A percentile compares a stretch with the other conserved stretches of the same genome.
These are phyloP conservation scores for Clohesyomyces aquaticus DNA, from an alignment of 495 filamentous ascomycete species.

Conservation along the genomic window DNA sequence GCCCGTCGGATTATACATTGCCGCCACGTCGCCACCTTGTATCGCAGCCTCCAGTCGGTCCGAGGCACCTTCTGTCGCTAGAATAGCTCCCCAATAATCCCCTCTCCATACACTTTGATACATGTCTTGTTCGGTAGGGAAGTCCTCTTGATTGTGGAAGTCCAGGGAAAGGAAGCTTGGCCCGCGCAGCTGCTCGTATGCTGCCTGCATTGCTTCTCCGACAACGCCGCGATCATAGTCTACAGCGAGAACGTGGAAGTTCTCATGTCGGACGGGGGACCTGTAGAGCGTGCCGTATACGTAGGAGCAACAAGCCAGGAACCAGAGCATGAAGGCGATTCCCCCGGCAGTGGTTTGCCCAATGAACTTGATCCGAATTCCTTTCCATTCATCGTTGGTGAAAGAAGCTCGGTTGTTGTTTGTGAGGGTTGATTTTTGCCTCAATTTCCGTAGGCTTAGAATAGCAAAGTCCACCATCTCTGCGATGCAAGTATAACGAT, in stretches of 20 bases:
- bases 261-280: slow-evolving; percentile 9
- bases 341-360: slow-evolving; percentile 24
- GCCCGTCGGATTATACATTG: slow-evolving; percentile 13
- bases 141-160: slow-evolving; percentile 25
- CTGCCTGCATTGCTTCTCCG: slow-evolving; percentile 15
- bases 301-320: slow-evolving; percentile 28
- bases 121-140: slow-evolving; percentile 27
- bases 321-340: slow-evolving; percentile 28
- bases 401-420: slow-evolving; percentile 24
- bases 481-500: too few species aligned
- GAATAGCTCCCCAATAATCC: slow-evolving; percentile 22
- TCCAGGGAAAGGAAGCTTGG: slow-evolving; percentile 15
- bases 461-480: slow-evolving; percentile 13
- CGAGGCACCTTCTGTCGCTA: slow-evolving; percentile 20
- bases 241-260: slow-evolving; percentile 29
- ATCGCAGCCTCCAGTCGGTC: slow-evolving; percentile 17
- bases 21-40: slow-evolving; percentile 16
- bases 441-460: background rate
- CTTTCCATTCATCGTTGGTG: slow-evolving; percentile 18
- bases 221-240: slow-evolving; percentile 28
- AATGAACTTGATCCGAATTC: slow-evolving; percentile 17
- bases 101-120: slow-evolving; percentile 25
- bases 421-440: slow-evolving; percentile 14
- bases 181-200: slow-evolving; percentile 21
- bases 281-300: slow-evolving; percentile 25